Conservation (phyloP, 306 rosid species). For the Quercus glauca region DNA sequence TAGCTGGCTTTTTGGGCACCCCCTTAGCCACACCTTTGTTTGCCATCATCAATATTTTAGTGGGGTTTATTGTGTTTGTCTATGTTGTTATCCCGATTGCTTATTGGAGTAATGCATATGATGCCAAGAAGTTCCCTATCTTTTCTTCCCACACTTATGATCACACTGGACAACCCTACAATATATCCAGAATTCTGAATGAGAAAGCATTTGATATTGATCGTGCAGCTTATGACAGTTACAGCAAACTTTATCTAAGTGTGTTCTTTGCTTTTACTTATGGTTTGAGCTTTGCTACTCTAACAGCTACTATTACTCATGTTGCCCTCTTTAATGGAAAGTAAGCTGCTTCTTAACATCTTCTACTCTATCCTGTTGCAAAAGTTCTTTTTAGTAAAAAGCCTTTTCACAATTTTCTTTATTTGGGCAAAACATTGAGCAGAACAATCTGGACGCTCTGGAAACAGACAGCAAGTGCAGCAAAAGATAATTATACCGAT, state of each 20-base stretch:
- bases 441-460: conserved; percentile 52
- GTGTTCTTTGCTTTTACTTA: conserved; percentile 60
- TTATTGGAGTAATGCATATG: conserved; percentile 66
- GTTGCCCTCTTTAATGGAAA: conserved; percentile 82
- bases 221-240: conserved; percentile 35
- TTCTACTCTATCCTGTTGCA: not conserved
- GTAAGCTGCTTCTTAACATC: conserved; percentile 37
- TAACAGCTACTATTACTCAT: conserved; percentile 70
- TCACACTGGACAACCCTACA: conserved; percentile 42
- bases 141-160: conserved; percentile 65
- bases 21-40: conserved; percentile 75
- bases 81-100: conserved; percentile 50
- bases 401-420: conserved; percentile 3
- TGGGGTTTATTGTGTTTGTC: conserved; percentile 47
- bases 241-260: conserved; percentile 78
- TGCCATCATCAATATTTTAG: conserved; percentile 52
- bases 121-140: conserved; percentile 79
- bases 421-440: not conserved
- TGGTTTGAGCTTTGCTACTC: conserved; percentile 77
- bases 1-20: conserved; percentile 62
- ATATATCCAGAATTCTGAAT: conserved; percentile 52
- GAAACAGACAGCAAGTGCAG: conserved; percentile 36
- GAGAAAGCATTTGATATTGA: conserved; percentile 43
- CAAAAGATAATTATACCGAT: conserved; percentile 36
- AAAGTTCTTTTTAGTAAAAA: not conserved